Evolutionary conservation across 2,329 filamentous ascomycete genomes (phyloP), one percentile per base, ranked within the genome.

Genomic region (Nothopassalora personata): DNA sequence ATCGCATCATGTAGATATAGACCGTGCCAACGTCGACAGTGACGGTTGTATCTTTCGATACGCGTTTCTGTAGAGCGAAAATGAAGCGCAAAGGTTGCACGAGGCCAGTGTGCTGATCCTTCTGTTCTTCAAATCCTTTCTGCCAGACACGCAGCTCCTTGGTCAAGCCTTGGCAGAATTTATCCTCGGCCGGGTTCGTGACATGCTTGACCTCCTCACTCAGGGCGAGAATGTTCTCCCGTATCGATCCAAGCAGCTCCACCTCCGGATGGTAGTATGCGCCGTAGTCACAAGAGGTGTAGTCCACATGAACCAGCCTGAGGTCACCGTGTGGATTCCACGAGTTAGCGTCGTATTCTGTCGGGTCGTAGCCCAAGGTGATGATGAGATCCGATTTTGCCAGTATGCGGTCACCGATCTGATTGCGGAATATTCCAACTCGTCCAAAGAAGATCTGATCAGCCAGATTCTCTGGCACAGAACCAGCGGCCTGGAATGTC

Each of bases 401-500:
- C 3, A 80, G 70, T 6, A 80, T 67, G 50, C 74, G 72, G 65
- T 80, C 78, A 15, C 78, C 78, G 5, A 76, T 74, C 60, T 80
- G 78, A 61, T 80, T 80, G 5, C 77, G 70, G 72, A 80, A 80
- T 2, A 80, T 71, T 4, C 78, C 78, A 7, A 80, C 74, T 4
- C 78, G 71, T 9, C 78, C 78, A 61, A 74, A 79, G 71, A 79
- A 80, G 8, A 79, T 70, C 50, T 77, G 73, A 39, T 70, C 60
- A 1, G 73, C 72, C 7, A 79, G 70, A 23, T 77, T 75, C 56
- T 75, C 68, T 4, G 76, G 73, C 13, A 80, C 74, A 11, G 77
- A 76, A 7, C 78, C 78, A 1, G 78, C 78, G 1, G 78, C 78
- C 67, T 80, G 78, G 66, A 80, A 80, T 0, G 78, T 80, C 67